Evolutionary conservation across 148 eudicot genomes (phyloP), one percentile per base, ranked within the genome.

Genomic region (Chenopodium suecicum): DNA sequence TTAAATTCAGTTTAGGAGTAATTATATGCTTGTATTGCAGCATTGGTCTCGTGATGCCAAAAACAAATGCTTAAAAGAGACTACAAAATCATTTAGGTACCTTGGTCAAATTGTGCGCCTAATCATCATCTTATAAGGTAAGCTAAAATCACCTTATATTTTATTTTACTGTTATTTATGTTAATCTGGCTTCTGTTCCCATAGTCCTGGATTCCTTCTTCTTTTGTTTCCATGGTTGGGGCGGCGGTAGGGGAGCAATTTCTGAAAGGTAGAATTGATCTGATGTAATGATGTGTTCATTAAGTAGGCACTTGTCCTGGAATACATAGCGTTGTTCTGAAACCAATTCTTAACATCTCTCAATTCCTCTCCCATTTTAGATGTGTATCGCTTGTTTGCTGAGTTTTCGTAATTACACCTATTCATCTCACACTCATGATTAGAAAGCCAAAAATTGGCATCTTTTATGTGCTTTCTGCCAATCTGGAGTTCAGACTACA

Each of bases 31-130:
- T 75, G 19, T 37, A 20, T 83, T 92, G 88, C 93, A 95, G 99
- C 97, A 95, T 76, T 95, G 99, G 99, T 75, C 94, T 54, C 92
- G 99, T 32, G 91, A 88, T 78, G 94, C 91, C 85, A 95, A 89
- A 85, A 93, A 92, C 85, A 95, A 85, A 86, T 92, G 98, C 86
- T 83, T 95, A 80, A 90, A 88, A 83, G 98, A 95, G 89, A 79
- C 94, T 77, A 89, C 92, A 34, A 95, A 92, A 83, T 84, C 97
- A 67, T 95, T 93, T 80, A 87, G 89, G 74, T 89, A 81, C 66
- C 60, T 93, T 85, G 98, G 97, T 64, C 93, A 92, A 85, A 95
- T 95, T 74, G 91, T 95, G 52, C 94, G 98, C 76, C 83, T 95
- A 83, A 95, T 95, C 86, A 91, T 91, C 68, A 91, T 91, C 63